Evolutionary conservation across 768 basidiomycete species (phyloP).

Genomic region (Hemileccinum impolitum): DNA sequence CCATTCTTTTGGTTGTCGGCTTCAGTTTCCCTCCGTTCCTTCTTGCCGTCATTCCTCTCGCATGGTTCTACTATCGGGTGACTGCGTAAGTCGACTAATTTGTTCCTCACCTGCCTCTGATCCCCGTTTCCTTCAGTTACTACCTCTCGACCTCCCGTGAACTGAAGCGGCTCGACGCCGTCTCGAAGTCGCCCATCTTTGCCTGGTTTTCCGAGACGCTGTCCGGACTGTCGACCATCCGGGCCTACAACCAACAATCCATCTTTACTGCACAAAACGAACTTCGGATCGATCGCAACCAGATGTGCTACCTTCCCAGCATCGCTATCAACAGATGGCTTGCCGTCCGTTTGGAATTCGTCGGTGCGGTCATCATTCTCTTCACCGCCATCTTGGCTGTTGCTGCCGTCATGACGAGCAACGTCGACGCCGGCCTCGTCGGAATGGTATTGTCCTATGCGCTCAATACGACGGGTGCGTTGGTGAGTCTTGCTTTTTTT

Average conservation of each 20-base stretch:
- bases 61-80: constrained; percentile 75
- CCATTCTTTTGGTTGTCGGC: constrained; percentile 71
- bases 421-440: constrained; percentile 84
- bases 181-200: constrained; percentile 89
- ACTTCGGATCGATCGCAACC: constrained; percentile 79
- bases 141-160: constrained; percentile 86
- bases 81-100: constrained; percentile 56
- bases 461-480: constrained; percentile 73
- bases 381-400: constrained; percentile 66
- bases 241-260: constrained; percentile 70
- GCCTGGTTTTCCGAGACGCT: constrained; percentile 81
- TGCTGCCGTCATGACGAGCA: constrained; percentile 64
- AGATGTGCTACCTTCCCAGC: constrained; percentile 72
- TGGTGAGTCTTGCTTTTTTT: constrained; percentile 56
- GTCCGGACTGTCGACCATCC: constrained; percentile 76
- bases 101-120: neutral
- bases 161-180: constrained; percentile 83
- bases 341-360: constrained; percentile 77
- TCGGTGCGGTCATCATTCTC: constrained; percentile 78
- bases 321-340: constrained; percentile 82
- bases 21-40: constrained; percentile 81
- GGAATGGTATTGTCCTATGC: constrained; percentile 86
- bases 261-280: constrained; percentile 69
- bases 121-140: constrained; percentile 48
- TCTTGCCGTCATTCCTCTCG: constrained; percentile 68